Base-by-base conservation (phyloP, 169 alveolate genomes). In the Plasmodium malariae region DNA sequence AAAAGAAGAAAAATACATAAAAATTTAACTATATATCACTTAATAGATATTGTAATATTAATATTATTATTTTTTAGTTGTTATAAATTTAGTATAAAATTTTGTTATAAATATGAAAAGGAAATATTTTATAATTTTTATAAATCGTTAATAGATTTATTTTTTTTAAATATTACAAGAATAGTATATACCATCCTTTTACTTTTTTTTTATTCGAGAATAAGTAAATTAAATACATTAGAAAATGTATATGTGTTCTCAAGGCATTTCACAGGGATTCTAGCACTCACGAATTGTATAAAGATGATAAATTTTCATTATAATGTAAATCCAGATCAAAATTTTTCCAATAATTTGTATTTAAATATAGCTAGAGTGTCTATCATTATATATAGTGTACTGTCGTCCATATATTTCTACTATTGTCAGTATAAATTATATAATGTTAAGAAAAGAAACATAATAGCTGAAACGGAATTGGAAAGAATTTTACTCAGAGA, bases 261-360 rank as follows among this genome's bases (percentile, higher is more conserved):
- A 14, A 80, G 83, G 9, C 71, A 80, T 43, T 51, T 80, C 17
- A 67, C 72, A 6, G 90, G 90, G 4, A 49, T 80, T 3, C 32
- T 80, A 26, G 36, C n/a, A 7, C 65, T 80, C 17, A 12, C 67
- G 17, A 67, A 65, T 17, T 49, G 59, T 17, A 28, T 80, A 7
- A 80, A 80, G 32, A 67, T 67, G 51, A 80, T 80, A 4, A 80
- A 80, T 80, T 80, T 65, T 28, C 40, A 24, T 12, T 80, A 80
- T 54, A n/a, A 12, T 30, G 3, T 63, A 21, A 59, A 40, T 48
- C 14, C 43, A 36, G 88, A 21, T n/a, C 24, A 24, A 1, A 28
- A n/a, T 19, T 0, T 43, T 24, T 21, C 30, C 49, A 24, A 34
- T 43, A 28, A 37, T 0, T 2, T 60, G 7, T 67, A 36, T 63